Conservation (phyloP, 2,329 filamentous ascomycete species). For the Apiospora sp. region DNA sequence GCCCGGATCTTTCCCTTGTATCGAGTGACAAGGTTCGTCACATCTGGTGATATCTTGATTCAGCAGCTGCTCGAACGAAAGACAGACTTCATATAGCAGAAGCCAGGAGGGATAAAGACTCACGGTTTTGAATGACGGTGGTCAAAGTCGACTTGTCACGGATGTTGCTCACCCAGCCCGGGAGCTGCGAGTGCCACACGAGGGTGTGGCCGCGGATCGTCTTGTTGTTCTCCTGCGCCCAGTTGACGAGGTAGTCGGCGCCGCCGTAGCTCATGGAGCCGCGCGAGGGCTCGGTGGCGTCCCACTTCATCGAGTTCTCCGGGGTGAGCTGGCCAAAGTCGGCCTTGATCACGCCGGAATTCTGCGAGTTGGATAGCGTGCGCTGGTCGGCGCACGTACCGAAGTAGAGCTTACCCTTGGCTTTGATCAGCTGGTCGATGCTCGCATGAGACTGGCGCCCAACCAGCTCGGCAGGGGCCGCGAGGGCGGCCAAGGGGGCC, state of each 20-base stretch:
- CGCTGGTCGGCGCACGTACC: constrained; percentile 65
- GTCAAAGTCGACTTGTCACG: constrained; percentile 52
- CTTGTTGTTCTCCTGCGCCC: constrained; percentile 63
- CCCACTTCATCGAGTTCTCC: constrained; percentile 78
- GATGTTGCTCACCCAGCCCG: constrained; percentile 63
- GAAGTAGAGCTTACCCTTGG: constrained; percentile 71
- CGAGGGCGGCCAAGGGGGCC: constrained; percentile 44
- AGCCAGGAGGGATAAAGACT: not conserved
- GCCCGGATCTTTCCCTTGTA: constrained; percentile 68
- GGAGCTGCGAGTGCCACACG: constrained; percentile 69
- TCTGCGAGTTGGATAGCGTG: constrained; percentile 56
- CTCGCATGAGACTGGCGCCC: constrained; percentile 53
- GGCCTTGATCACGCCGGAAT: constrained; percentile 63
- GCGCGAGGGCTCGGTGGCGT: constrained; percentile 50
- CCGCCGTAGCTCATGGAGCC: constrained; percentile 62
- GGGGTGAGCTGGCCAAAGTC: constrained; percentile 72
- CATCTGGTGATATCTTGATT: constrained; percentile 43
- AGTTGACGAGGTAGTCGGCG: constrained; percentile 69
- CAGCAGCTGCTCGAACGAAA: not conserved
- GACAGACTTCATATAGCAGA: not conserved
- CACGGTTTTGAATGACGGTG: constrained; percentile 61
- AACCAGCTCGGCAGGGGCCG: constrained; percentile 43
- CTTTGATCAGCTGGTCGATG: constrained; percentile 64
- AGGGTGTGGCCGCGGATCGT: constrained; percentile 71
- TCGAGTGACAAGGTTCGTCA: constrained; percentile 62